Evolutionary conservation across 1,284 basidiomycete species (phyloP).

Genomic region (Meripilus lineatus): DNA sequence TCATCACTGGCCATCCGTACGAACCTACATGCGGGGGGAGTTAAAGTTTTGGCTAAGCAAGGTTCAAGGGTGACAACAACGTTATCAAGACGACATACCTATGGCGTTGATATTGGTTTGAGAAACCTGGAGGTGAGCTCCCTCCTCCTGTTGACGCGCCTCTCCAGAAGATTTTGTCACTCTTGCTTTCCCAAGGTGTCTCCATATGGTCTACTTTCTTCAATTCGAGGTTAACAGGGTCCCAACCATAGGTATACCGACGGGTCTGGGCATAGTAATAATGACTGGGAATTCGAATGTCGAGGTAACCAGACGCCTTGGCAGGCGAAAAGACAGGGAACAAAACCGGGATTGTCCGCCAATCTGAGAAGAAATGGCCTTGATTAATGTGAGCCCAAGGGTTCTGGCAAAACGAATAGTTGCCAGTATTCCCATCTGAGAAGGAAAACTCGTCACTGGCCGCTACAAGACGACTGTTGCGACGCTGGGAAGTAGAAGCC

Average conservation of each 20-base stretch:
- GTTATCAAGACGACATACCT: slow-evolving; percentile 40
- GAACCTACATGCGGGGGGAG: slow-evolving; percentile 57
- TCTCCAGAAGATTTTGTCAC: slow-evolving; percentile 75
- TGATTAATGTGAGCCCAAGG: slow-evolving; percentile 84
- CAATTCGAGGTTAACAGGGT: slow-evolving; percentile 63
- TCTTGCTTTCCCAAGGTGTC: slow-evolving; percentile 75
- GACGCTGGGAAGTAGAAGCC: slow-evolving; percentile 31
- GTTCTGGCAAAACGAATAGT: slow-evolving; percentile 72
- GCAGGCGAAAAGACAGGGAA: slow-evolving; percentile 92
- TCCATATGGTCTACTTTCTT: slow-evolving; percentile 80
- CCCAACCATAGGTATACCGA: slow-evolving; percentile 89
- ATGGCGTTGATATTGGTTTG: slow-evolving; percentile 85
- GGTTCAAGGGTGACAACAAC: slow-evolving; percentile 5
- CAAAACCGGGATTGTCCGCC: slow-evolving; percentile 79
- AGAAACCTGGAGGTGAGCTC: slow-evolving; percentile 79
- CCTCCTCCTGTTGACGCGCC: slow-evolving; percentile 93
- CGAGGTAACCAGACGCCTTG: slow-evolving; percentile 76
- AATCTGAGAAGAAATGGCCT: slow-evolving; percentile 95
- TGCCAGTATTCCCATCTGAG: slow-evolving; percentile 50
- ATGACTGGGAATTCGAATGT: slow-evolving; percentile 91
- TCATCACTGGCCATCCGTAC: slow-evolving; percentile 72
- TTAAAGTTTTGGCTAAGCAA: slow-evolving; percentile 4
- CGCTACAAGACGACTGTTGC: slow-evolving; percentile 20
- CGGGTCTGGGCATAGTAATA: slow-evolving; percentile 86
- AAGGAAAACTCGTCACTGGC: slow-evolving; percentile 60